Base-by-base conservation (phyloP, 805 yeast species). In the Metschnikowia kunwiensis region DNA sequence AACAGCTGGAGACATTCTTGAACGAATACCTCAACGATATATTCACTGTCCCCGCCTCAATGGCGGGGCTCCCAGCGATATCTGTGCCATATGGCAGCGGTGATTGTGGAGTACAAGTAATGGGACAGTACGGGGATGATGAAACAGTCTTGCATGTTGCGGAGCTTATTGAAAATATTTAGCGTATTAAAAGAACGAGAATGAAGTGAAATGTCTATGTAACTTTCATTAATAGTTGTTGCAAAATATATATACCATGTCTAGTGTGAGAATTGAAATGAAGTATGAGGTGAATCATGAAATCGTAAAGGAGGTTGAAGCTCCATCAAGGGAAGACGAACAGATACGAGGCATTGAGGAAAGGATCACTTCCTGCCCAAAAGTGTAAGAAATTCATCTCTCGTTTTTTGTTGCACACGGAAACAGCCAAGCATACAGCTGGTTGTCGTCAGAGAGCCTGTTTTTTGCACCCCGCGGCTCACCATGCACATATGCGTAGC, bases 401-500 rank as follows among this genome's bases (percentile, higher is more conserved):
- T 78, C 2, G 98, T 93, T 70, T 86, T 87, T 60, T 89, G 96
- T 27, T 87, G 87, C 38, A 81, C 84, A 55, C 97, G 76, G 72
- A 93, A 93, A 49, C 95, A 85, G 7, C 98, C 98, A 51, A 93
- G 74, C 97, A 93, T 91, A 57, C 97, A 91, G 54, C 96, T 86
- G 13, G 98, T 93, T 22, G 88, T 80, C 2, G 98, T 93, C 13
- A 85, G 75, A 13, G 95, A 84, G 1, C 97, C 97, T 0, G 96
- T 79, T 63, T 93, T 93, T 61, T 93, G 97, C 18, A 93, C 86
- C 38, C 98, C 98, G 57, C 98, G 77, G 60, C 95, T 86, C 18
- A 91, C 97, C 98, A 93, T 93, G 62, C 98, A 93, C 98, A 93
- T 93, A 59, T 93, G 98, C 2, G 91, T 78, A 13, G 97, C 97